Evolutionary conservation across 1,284 basidiomycete species (phyloP).

Genomic region (Heterobasidion annosum): DNA sequence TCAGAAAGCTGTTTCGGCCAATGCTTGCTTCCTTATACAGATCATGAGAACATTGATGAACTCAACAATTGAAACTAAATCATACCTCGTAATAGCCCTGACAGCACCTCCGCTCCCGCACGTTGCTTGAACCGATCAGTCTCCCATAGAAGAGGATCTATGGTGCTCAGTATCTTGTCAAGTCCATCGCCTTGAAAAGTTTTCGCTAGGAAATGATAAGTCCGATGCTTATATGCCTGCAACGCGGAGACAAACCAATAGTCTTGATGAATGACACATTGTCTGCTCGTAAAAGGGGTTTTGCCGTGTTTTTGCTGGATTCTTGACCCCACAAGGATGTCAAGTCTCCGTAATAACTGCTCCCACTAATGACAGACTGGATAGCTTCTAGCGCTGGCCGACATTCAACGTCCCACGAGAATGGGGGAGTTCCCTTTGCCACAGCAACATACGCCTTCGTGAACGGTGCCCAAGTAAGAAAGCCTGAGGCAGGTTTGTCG

Average conservation of each 20-base stretch:
- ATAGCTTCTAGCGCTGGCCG: slow-evolving; percentile 54
- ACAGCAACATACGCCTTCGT: slow-evolving; percentile 61
- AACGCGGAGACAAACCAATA: slow-evolving; percentile 35
- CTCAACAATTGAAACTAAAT: not conserved
- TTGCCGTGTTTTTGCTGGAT: slow-evolving; percentile 40
- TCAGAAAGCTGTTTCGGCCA: slow-evolving; percentile 65
- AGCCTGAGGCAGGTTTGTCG: slow-evolving; percentile 82
- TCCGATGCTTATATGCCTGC: slow-evolving; percentile 6
- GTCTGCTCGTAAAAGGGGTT: slow-evolving; percentile 53
- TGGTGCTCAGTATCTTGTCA: slow-evolving; percentile 38
- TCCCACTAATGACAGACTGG: slow-evolving; percentile 33
- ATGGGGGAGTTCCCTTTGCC: slow-evolving; percentile 35
- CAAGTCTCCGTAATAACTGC: slow-evolving; percentile 55
- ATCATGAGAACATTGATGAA: slow-evolving; percentile 6
- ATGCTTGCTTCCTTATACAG: slow-evolving; percentile 73
- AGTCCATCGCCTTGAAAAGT: slow-evolving; percentile 52
- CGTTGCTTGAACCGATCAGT: slow-evolving; percentile 88
- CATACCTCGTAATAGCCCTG: slow-evolving; percentile 63
- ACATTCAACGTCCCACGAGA: slow-evolving; percentile 63
- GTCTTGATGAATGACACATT: slow-evolving; percentile 64
- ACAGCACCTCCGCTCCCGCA: slow-evolving; percentile 81
- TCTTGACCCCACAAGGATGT: slow-evolving; percentile 67
- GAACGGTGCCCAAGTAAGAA: slow-evolving; percentile 73
- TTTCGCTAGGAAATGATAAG: slow-evolving; percentile 37
- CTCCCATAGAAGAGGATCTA: slow-evolving; percentile 58